These are phyloP conservation scores for Staphylotrichum longicolle DNA, from an alignment of 495 filamentous ascomycete genomes.

Conservation along the genomic window DNA sequence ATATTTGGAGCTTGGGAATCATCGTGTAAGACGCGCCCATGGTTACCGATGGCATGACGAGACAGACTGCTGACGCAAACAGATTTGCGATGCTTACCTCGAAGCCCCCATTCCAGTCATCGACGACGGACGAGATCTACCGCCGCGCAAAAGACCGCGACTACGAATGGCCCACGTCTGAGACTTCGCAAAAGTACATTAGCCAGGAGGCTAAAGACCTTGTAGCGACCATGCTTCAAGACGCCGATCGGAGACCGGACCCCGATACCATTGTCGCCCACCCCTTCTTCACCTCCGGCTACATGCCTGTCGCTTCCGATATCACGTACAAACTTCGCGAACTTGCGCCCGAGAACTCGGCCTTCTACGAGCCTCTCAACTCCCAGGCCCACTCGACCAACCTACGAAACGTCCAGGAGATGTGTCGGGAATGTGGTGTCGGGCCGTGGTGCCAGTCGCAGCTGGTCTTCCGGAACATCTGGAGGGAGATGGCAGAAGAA, in stretches of 20 bases:
- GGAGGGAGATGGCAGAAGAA: conserved; percentile 67
- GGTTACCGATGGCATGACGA: background rate
- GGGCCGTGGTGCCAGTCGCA: conserved; percentile 47
- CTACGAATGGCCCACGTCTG: conserved; percentile 70
- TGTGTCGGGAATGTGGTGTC: conserved; percentile 48
- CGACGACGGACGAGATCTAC: conserved; percentile 83
- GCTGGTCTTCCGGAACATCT: conserved; percentile 55
- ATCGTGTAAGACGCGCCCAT: conserved; percentile 66
- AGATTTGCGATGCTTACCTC: conserved; percentile 87
- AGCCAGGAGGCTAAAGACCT: conserved; percentile 69
- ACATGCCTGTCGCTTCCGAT: conserved; percentile 51
- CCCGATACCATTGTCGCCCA: conserved; percentile 81
- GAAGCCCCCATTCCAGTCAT: conserved; percentile 85
- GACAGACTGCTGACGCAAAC: conserved; percentile 22
- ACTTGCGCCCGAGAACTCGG: conserved; percentile 41
- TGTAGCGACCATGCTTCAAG: conserved; percentile 70
- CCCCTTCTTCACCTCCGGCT: conserved; percentile 69
- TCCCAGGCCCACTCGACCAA: conserved; percentile 32
- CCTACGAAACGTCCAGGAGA: conserved; percentile 39
- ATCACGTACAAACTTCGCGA: conserved; percentile 53
- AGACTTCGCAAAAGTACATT: conserved; percentile 50
- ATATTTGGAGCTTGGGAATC: conserved; percentile 95
- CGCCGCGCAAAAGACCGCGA: conserved; percentile 66
- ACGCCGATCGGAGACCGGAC: conserved; percentile 70
- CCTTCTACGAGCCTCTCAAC: conserved; percentile 40